Evolutionary conservation across 208 protist genomes (phyloP).

Genomic region (Wallacemonas sp.): DNA sequence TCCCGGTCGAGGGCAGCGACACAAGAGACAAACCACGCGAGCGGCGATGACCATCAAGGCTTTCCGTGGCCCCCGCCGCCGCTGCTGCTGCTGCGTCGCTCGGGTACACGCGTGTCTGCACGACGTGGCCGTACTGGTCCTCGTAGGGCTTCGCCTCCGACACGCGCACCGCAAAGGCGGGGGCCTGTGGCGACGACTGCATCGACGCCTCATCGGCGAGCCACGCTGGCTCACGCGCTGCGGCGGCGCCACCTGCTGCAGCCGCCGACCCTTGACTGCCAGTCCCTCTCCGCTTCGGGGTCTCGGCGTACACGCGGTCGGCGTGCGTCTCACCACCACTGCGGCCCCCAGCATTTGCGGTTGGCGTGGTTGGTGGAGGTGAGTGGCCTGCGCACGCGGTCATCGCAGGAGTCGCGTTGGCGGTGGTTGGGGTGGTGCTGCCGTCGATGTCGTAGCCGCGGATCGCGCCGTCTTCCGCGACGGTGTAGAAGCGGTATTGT

Average conservation of each 20-base stretch:
- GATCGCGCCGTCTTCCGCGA: conserved; percentile 5
- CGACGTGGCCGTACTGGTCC: conserved; percentile 5
- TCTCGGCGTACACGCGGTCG: too few species aligned
- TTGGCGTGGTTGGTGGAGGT: not conserved
- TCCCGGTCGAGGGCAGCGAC: not conserved
- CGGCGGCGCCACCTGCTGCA: not conserved
- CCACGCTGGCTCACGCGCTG: not conserved
- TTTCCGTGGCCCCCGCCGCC: not conserved
- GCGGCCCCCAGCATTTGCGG: too few species aligned
- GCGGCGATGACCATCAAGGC: too few species aligned
- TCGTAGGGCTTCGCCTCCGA: conserved; percentile 11
- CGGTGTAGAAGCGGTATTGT: conserved; percentile 12
- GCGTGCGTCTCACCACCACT: too few species aligned
- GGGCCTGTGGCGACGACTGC: not conserved
- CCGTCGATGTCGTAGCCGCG: conserved; percentile 5
- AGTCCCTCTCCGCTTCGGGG: too few species aligned
- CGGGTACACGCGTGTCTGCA: conserved; percentile 13
- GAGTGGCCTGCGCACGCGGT: too few species aligned
- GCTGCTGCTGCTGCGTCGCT: not conserved
- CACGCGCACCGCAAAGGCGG: conserved; percentile 5
- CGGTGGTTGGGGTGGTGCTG: too few species aligned
- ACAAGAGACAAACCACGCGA: not conserved
- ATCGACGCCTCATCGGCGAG: not conserved
- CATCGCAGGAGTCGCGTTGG: too few species aligned
- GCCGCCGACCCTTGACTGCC: not conserved